phyloP scores from a whole-genome alignment of 2,329 filamentous ascomycete genomes.

The Clonostachys rosea region DNA sequence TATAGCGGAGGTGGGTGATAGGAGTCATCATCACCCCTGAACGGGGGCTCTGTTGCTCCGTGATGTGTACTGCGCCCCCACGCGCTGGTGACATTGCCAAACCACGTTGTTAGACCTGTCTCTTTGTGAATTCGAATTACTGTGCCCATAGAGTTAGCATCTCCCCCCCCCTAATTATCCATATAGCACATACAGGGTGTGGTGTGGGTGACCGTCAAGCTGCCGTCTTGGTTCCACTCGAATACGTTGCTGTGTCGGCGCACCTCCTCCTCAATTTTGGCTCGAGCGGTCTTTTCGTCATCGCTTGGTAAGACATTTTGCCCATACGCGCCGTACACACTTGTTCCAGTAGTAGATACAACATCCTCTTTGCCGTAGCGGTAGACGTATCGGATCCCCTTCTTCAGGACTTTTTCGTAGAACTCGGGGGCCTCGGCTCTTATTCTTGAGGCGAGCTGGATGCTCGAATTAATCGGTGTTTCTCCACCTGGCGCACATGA shows the following conservation, averaged over 20 bases:
- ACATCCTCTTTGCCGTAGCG: slow-evolving; percentile 16
- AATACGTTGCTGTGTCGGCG: slow-evolving; percentile 22
- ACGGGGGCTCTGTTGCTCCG: slow-evolving; percentile 20
- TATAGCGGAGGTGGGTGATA: slow-evolving; percentile 24
- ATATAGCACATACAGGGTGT: slow-evolving; percentile 8
- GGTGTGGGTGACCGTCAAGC: slow-evolving; percentile 22
- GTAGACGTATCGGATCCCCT: slow-evolving; percentile 22
- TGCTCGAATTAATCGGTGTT: slow-evolving; percentile 22
- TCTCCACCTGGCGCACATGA: slow-evolving; percentile 15
- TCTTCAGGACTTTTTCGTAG: slow-evolving; percentile 13
- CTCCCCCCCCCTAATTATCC: too few relatives aligned
- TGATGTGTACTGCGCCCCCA: slow-evolving; percentile 24
- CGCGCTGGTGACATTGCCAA: slow-evolving; percentile 26
- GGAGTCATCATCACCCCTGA: slow-evolving; percentile 21
- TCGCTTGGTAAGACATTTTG: slow-evolving; percentile 16
- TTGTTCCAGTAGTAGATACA: slow-evolving; percentile 22
- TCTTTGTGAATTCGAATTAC: slow-evolving; percentile 19
- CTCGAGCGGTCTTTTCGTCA: slow-evolving; percentile 10
- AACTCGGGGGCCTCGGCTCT: slow-evolving; percentile 18
- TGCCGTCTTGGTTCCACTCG: slow-evolving; percentile 25
- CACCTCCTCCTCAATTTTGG: slow-evolving; percentile 22
- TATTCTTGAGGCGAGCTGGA: slow-evolving; percentile 17
- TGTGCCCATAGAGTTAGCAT: slow-evolving; percentile 5
- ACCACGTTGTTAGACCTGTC: slow-evolving; percentile 17
- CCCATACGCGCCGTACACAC: slow-evolving; percentile 20